Percentiles rank a stretch among this genome's conserved stretches.
These are phyloP conservation scores for Chenopodium album DNA, from an alignment of 148 eudicot genomes.

Conservation along the genomic window DNA sequence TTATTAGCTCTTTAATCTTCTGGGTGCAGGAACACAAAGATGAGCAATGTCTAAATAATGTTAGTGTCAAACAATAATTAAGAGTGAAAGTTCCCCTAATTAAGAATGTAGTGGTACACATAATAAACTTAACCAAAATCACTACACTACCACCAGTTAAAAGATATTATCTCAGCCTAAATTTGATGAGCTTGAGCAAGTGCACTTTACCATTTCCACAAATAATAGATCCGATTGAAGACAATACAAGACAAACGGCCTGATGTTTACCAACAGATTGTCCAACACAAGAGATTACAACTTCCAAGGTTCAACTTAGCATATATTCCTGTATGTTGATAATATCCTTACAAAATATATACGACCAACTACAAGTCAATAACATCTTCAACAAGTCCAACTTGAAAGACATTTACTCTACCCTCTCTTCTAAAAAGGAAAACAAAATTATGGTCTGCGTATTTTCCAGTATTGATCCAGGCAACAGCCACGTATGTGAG, in stretches of 20 bases:
- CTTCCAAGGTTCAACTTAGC: neutral
- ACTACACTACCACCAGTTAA: neutral
- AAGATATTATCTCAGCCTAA: neutral
- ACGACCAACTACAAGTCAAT: neutral
- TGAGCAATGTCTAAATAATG: too few relatives aligned
- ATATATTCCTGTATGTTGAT: neutral
- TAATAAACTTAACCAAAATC: neutral
- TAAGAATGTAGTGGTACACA: neutral
- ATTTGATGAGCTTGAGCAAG: neutral
- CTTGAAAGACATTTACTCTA: neutral
- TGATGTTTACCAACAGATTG: neutral
- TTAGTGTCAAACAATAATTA: too few relatives aligned
- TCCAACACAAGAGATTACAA: neutral
- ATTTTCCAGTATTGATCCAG: neutral
- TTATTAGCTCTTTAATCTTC: too few relatives aligned
- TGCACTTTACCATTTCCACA: neutral
- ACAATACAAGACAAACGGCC: neutral
- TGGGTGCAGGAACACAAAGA: too few relatives aligned
- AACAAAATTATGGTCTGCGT: neutral
- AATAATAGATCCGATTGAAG: neutral
- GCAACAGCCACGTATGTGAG: neutral
- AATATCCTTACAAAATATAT: neutral
- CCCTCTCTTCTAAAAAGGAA: neutral
- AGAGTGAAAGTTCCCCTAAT: too few relatives aligned
- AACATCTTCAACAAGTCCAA: neutral